Percentiles rank a stretch among this genome's conserved stretches.
These are phyloP conservation scores for Cladosporium cucumerinum DNA, from an alignment of 2,329 filamentous ascomycete species.

Conservation along the genomic window DNA sequence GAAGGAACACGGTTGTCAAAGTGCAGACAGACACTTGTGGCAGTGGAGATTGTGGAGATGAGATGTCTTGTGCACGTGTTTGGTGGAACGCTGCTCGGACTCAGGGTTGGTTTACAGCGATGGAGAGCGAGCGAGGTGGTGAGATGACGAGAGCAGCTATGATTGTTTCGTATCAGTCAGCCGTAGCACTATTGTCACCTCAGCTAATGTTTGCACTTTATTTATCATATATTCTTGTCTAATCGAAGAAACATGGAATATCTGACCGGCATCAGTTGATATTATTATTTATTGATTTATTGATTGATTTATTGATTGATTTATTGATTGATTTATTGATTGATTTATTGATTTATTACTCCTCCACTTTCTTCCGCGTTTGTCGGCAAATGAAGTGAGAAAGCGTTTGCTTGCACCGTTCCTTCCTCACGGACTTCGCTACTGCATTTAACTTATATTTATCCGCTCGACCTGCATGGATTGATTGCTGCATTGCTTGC, in stretches of 20 bases:
- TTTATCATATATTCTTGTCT: background rate
- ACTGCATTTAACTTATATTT: conserved; percentile 1
- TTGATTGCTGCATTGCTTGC: background rate
- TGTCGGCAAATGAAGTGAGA: conserved; percentile 1
- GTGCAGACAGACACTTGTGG: background rate
- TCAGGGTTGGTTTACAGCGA: conserved; percentile 1
- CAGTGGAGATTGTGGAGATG: conserved; percentile 8
- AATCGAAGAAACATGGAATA: too few species aligned
- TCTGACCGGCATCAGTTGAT: too few species aligned
- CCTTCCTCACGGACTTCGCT: background rate
- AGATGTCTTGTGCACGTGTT: conserved; percentile 3
- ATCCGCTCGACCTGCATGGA: background rate
- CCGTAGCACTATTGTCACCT: background rate
- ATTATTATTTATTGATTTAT: too few species aligned
- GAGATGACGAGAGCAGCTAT: background rate
- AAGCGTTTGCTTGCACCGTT: background rate
- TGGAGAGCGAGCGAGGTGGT: conserved; percentile 1
- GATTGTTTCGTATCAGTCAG: background rate
- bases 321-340: too few species aligned
- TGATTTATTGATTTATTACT: too few species aligned
- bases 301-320: too few species aligned
- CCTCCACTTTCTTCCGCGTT: background rate
- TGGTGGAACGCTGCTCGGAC: background rate
- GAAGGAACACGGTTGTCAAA: background rate
- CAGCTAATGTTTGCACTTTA: background rate